phyloP scores from a whole-genome alignment of 1,139 yeast genomes.

The Hyphopichia pseudoburtonii region DNA sequence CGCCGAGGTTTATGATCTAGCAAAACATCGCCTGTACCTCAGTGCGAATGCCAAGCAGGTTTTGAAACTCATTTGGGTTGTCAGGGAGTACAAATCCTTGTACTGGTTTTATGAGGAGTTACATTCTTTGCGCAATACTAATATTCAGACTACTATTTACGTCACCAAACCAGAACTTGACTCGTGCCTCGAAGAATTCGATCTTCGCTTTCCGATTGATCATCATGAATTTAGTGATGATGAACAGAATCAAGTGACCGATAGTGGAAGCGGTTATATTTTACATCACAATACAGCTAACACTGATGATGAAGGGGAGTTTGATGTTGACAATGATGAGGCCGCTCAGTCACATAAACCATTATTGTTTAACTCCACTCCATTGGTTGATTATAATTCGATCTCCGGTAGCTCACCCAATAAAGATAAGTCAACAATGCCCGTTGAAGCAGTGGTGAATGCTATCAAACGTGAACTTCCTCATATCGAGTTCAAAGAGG shows the following conservation, averaged over 20 bases:
- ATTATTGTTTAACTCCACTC: constrained; percentile 1
- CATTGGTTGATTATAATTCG: constrained; percentile 1
- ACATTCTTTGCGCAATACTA: constrained; percentile 25
- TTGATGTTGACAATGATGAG: too few relatives aligned
- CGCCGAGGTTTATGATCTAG: constrained; percentile 34
- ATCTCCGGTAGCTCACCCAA: background rate
- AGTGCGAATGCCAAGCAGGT: constrained; percentile 16
- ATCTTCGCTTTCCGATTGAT: constrained; percentile 3
- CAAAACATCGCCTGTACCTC: constrained; percentile 12
- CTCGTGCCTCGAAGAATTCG: constrained; percentile 20
- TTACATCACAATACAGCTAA: too few relatives aligned
- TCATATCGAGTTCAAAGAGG: constrained; percentile 41
- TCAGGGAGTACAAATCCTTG: constrained; percentile 43
- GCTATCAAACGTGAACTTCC: constrained; percentile 18
- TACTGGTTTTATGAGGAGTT: constrained; percentile 55
- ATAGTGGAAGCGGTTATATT: too few relatives aligned
- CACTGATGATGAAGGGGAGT: too few relatives aligned
- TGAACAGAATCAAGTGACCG: too few relatives aligned
- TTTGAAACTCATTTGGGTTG: constrained; percentile 51
- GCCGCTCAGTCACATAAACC: constrained; percentile 2
- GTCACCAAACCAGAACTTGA: constrained; percentile 39
- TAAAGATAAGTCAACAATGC: background rate
- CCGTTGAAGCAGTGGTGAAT: constrained; percentile 6
- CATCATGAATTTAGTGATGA: background rate
- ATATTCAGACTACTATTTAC: constrained; percentile 37